Evolutionary conservation across 257 asterid genomes (phyloP).

Genomic region (Ophiorrhiza pumila): DNA sequence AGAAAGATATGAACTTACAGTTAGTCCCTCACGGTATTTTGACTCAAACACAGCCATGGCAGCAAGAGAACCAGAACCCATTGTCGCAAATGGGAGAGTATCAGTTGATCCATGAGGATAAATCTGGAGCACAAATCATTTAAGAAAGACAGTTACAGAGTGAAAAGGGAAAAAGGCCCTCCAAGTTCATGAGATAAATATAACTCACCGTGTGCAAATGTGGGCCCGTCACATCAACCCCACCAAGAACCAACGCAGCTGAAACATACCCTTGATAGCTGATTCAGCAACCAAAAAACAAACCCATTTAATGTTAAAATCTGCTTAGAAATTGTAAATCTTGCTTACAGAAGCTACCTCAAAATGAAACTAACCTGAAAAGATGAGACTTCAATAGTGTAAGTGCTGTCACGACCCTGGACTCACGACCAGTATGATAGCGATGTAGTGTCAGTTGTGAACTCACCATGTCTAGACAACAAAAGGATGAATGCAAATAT

Average conservation of each 20-base stretch:
- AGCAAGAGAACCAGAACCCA: slow-evolving; percentile 99
- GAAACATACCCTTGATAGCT: slow-evolving; percentile 83
- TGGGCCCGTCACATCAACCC: slow-evolving; percentile 87
- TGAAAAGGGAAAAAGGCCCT: neutral
- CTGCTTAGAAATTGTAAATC: slow-evolving; percentile 10
- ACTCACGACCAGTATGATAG: slow-evolving; percentile 83
- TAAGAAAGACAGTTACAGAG: neutral
- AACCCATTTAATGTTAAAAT: slow-evolving; percentile 16
- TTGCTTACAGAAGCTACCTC: slow-evolving; percentile 11
- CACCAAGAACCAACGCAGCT: slow-evolving; percentile 94
- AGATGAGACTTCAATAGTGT: slow-evolving; percentile 78
- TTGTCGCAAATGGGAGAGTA: slow-evolving; percentile 91
- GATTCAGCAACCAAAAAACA: no score
- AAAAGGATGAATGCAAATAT: no score
- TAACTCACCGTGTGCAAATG: slow-evolving; percentile 88
- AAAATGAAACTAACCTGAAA: slow-evolving; percentile 49
- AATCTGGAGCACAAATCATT: slow-evolving; percentile 42
- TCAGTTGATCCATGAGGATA: slow-evolving; percentile 98
- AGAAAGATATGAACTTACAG: slow-evolving; percentile 43
- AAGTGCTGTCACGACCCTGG: slow-evolving; percentile 88
- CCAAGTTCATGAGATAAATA: neutral
- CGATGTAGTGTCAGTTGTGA: slow-evolving; percentile 87
- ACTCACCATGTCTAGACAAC: slow-evolving; percentile 98
- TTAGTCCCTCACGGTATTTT: slow-evolving; percentile 70
- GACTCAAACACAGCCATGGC: slow-evolving; percentile 92